Conservation (phyloP, 345 rosid genomes). For the Aquilaria sinensis region DNA sequence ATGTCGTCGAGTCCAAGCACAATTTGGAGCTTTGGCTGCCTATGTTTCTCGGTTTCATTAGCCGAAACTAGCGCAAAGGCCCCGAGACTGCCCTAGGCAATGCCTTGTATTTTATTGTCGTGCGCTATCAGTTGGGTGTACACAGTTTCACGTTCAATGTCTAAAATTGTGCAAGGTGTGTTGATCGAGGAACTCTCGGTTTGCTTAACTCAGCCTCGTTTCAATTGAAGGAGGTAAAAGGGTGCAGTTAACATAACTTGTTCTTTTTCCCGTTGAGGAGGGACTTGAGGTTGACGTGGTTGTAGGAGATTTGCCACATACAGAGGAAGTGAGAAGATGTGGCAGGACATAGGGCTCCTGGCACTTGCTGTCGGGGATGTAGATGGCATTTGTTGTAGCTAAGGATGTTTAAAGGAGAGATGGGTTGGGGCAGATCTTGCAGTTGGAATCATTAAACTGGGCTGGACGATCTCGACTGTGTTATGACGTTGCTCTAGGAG, state of each 20-base stretch:
- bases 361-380: conserved; percentile 89
- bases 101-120: conserved; percentile 92
- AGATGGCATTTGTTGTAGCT: conserved; percentile 80
- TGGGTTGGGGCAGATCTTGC: conserved; percentile 89
- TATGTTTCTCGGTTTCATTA: conserved; percentile 23
- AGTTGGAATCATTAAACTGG: conserved; percentile 66
- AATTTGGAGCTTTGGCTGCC: no score
- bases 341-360: conserved; percentile 88
- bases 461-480: conserved; percentile 91
- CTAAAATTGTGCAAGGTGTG: conserved; percentile 95
- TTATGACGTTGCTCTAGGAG: conserved; percentile 72
- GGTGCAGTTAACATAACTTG: conserved; percentile 52
- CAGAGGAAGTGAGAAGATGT: conserved; percentile 91
- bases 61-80: conserved; percentile 93
- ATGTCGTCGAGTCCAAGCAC: no score
- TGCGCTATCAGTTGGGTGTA: conserved; percentile 96
- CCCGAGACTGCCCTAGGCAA: conserved; percentile 95
- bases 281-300: conserved; percentile 68
- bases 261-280: conserved; percentile 85
- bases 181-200: conserved; percentile 88
- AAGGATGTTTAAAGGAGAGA: conserved; percentile 90
- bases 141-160: conserved; percentile 78
- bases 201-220: conserved; percentile 91
- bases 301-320: conserved; percentile 71
- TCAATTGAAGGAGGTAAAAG: conserved; percentile 90